phyloP scores from a whole-genome alignment of 1,284 basidiomycete species.

The Naganishia sp. region DNA sequence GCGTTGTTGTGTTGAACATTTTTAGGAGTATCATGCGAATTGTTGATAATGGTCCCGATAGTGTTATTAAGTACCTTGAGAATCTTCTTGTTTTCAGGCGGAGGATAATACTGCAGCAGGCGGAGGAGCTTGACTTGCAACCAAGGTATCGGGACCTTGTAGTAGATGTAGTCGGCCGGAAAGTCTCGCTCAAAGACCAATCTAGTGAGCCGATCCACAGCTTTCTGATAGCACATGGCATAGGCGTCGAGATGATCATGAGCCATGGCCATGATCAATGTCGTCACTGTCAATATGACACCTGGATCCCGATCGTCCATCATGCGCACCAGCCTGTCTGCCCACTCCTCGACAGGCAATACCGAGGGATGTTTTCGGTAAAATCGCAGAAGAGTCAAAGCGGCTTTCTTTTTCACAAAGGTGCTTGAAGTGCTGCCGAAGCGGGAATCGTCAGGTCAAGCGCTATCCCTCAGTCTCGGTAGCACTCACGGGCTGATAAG shows the following conservation, averaged over 20 bases:
- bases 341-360: conserved; percentile 92
- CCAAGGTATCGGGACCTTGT: conserved; percentile 93
- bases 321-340: conserved; percentile 85
- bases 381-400: conserved; percentile 84
- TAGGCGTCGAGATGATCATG: conserved; percentile 90
- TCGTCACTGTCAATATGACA: conserved; percentile 90
- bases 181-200: conserved; percentile 89
- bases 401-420: conserved; percentile 99
- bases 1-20: conserved; percentile 99
- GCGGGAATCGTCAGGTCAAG: neutral
- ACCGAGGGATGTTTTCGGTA: conserved; percentile 96
- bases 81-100: conserved; percentile 83
- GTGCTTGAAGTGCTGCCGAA: conserved; percentile 78
- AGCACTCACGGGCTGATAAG: conserved; percentile 86
- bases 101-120: conserved; percentile 91
- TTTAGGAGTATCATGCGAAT: conserved; percentile 83
- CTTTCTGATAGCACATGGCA: conserved; percentile 88
- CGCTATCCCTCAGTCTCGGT: neutral
- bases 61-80: conserved; percentile 77
- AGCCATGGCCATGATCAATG: conserved; percentile 89
- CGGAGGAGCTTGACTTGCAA: conserved; percentile 94
- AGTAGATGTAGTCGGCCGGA: conserved; percentile 86
- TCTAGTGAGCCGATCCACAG: conserved; percentile 85
- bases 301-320: conserved; percentile 94
- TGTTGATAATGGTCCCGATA: conserved; percentile 86